These are phyloP conservation scores for Glycine latifolia DNA, from an alignment of 306 rosid genomes.

Conservation along the genomic window DNA sequence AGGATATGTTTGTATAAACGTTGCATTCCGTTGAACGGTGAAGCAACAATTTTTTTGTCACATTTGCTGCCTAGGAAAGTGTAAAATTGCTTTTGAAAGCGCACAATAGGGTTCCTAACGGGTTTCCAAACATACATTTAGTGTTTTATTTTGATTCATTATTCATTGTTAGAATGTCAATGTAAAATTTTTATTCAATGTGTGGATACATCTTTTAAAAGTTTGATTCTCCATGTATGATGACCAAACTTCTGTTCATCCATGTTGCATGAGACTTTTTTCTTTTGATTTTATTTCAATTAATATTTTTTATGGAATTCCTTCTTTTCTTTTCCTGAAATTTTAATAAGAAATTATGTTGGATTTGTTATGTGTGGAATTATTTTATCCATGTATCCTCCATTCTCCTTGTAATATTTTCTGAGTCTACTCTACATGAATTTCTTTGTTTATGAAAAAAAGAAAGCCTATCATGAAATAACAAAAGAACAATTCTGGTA, in stretches of 20 bases:
- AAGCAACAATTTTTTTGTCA: too few relatives aligned
- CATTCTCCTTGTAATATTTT: background rate
- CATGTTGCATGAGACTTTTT: background rate
- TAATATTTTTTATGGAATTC: background rate
- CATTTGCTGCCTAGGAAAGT: too few relatives aligned
- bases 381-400: background rate
- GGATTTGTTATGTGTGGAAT: background rate
- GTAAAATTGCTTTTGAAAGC: too few relatives aligned
- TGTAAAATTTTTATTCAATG: background rate
- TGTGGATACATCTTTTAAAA: constrained; percentile 6
- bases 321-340: background rate
- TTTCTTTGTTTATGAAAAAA: background rate
- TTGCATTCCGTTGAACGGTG: too few relatives aligned
- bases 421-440: background rate
- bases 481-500: constrained; percentile 24
- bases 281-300: background rate
- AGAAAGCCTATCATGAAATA: background rate
- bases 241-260: background rate
- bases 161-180: background rate
- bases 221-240: background rate
- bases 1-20: too few relatives aligned
- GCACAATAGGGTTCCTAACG: too few relatives aligned
- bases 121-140: too few relatives aligned
- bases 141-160: constrained; percentile 10
- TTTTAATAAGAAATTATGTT: background rate